Conservation (phyloP, 108 stramenopile genomes). For the Halocafeteria seosinensis region DNA sequence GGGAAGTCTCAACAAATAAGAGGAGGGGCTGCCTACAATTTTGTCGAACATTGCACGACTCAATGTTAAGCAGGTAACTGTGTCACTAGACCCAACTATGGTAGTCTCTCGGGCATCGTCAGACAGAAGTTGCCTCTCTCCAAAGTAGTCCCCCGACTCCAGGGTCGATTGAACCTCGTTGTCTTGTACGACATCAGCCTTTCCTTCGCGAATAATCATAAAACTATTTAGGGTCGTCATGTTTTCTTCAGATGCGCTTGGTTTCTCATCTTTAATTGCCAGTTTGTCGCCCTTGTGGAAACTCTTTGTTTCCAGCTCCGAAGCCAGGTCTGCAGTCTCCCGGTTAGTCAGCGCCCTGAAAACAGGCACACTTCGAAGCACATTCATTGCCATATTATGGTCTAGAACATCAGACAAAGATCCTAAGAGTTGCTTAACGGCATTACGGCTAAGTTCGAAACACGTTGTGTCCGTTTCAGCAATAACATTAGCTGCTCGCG, state of each 20-base stretch:
- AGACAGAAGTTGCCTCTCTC: conserved; percentile 14
- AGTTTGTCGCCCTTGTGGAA: not conserved
- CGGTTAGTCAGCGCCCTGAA: conserved; percentile 10
- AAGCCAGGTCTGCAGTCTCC: not conserved
- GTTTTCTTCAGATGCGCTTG: not conserved
- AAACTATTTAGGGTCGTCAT: not conserved
- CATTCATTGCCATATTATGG: conserved; percentile 11
- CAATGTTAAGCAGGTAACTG: not conserved
- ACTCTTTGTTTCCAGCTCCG: not conserved
- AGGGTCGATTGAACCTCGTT: not conserved
- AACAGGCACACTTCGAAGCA: conserved; percentile 8
- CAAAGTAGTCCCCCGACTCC: not conserved
- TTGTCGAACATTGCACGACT: not conserved
- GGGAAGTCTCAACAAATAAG: not conserved
- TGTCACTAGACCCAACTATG: conserved; percentile 35
- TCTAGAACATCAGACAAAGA: conserved; percentile 19
- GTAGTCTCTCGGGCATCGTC: conserved; percentile 14
- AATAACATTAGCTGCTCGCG: conserved; percentile 9
- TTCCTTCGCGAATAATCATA: not conserved
- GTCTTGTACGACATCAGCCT: not conserved
- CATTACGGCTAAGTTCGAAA: not conserved
- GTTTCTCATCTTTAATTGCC: not conserved
- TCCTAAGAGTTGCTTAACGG: conserved; percentile 14
- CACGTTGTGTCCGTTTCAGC: not conserved
- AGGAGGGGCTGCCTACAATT: not conserved